These are phyloP conservation scores for Suillus ampliporus DNA, from an alignment of 768 basidiomycete genomes.

Conservation along the genomic window DNA sequence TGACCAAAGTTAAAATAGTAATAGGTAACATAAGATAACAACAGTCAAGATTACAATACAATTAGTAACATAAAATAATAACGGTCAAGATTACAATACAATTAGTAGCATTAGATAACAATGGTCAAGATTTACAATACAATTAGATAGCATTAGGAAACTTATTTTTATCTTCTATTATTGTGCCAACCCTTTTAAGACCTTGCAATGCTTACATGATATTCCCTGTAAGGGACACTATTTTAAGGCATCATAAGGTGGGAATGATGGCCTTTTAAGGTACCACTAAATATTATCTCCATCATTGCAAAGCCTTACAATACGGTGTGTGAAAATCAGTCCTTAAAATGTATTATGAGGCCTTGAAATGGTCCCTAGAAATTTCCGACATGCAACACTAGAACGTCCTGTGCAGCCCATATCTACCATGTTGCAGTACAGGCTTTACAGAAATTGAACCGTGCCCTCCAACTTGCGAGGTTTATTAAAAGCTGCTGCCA, in stretches of 20 bases:
- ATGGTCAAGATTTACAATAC: not conserved
- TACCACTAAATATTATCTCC: not conserved
- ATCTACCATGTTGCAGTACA: slow-evolving; percentile 69
- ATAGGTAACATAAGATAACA: not conserved
- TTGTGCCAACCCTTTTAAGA: not conserved
- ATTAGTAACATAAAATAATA: not conserved
- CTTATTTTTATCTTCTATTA: not conserved
- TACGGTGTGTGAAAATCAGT: not conserved
- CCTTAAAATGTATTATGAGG: not conserved
- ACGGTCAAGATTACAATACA: not conserved
- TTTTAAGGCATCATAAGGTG: not conserved
- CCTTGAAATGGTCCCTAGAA: too few relatives aligned
- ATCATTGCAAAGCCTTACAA: not conserved
- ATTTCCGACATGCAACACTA: not conserved
- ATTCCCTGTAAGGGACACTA: not conserved
- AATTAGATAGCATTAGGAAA: not conserved
- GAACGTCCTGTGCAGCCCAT: slow-evolving; percentile 52
- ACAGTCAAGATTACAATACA: too few relatives aligned
- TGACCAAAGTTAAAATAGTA: not conserved
- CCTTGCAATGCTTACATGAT: not conserved
- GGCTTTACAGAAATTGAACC: slow-evolving; percentile 56
- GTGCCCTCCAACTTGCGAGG: slow-evolving; percentile 64
- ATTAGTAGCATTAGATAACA: not conserved
- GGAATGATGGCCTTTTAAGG: not conserved
- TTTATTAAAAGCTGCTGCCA: slow-evolving; percentile 68